Base-by-base conservation (phyloP, 805 yeast genomes). In the Metschnikowia anglica region DNA sequence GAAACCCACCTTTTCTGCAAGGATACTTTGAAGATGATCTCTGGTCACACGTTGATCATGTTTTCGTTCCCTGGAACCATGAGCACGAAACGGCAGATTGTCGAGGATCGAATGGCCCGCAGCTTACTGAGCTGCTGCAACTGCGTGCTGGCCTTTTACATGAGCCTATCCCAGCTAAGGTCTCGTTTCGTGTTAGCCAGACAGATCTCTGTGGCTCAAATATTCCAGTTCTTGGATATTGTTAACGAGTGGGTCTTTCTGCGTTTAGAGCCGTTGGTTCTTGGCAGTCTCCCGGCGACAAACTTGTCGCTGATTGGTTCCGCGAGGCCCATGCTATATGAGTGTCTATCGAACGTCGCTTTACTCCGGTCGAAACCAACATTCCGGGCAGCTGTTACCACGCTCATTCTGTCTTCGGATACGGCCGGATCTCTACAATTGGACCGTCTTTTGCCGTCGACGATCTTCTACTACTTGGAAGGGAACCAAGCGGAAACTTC, bases 1-100 rank as follows among this genome's bases (percentile, higher is more conserved):
- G 52, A 41, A 34, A 41, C 59, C 33, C 86, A 83, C 49, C 61
- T 77, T 52, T 84, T 81, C 57, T 83, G 89, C 60, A 76, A 80
- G 53, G 65, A 65, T 7, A 59, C 59, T 23, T 63, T 76, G 46
- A 65, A 63, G 31, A 74, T 78, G 2, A 68, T 79, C 16, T 67
- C 83, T 8, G 68, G 74, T 11, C 81, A 81, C 54, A 64, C 75
- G 8, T 59, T 83, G 41, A 76, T 84, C 12, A 63, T 81, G 45
- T 81, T 82, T 56, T 81, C 89, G 3, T 81, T 83, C 52, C 71
- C 72, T 2, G 52, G 51, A 2, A 40, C 44, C 13, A 42, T 43
- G 16, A 76, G 70, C 19, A 66, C 66, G 28, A 72, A 66, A n/a
- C 39, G 49, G 9, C 43, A 24, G 26, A 27, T 35, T 6, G 72